phyloP scores from a whole-genome alignment of 441 rosid species.

The Lepidium campestre region DNA sequence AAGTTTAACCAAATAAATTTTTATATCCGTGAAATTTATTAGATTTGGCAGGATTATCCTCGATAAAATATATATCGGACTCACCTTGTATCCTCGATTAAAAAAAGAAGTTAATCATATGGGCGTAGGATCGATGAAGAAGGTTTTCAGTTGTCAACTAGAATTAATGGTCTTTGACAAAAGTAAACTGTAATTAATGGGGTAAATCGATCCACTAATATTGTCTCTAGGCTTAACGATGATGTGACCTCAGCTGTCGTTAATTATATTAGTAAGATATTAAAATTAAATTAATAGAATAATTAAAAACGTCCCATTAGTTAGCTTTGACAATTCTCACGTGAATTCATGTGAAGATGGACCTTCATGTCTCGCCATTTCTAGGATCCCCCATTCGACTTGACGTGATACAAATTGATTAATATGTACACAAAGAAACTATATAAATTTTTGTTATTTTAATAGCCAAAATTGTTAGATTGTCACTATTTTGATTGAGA shows the following conservation, averaged over 20 bases:
- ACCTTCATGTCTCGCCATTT: slow-evolving; percentile 14
- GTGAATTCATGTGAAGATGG: slow-evolving; percentile 29
- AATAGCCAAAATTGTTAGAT: neutral
- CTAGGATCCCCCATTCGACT: slow-evolving; percentile 15
- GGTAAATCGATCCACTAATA: neutral
- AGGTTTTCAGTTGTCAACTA: too few species aligned
- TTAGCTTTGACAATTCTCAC: slow-evolving; percentile 8
- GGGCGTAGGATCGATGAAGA: too few species aligned
- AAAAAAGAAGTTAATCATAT: too few species aligned
- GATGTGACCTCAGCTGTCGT: neutral
- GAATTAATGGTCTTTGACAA: too few species aligned
- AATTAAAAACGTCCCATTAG: slow-evolving; percentile 15
- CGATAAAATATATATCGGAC: too few species aligned
- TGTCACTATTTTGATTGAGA: neutral
- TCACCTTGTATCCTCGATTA: too few species aligned
- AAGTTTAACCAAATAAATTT: too few species aligned
- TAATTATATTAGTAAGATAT: too few species aligned
- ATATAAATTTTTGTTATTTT: neutral
- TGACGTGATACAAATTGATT: neutral
- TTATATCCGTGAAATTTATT: too few species aligned
- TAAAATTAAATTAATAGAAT: slow-evolving; percentile 12
- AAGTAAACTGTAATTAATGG: slow-evolving; percentile 26
- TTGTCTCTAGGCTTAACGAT: slow-evolving; percentile 24
- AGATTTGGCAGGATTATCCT: too few species aligned
- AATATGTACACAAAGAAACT: too few species aligned